Evolutionary conservation across 1,284 basidiomycete species (phyloP).

Genomic region (Calocybe gambosa): DNA sequence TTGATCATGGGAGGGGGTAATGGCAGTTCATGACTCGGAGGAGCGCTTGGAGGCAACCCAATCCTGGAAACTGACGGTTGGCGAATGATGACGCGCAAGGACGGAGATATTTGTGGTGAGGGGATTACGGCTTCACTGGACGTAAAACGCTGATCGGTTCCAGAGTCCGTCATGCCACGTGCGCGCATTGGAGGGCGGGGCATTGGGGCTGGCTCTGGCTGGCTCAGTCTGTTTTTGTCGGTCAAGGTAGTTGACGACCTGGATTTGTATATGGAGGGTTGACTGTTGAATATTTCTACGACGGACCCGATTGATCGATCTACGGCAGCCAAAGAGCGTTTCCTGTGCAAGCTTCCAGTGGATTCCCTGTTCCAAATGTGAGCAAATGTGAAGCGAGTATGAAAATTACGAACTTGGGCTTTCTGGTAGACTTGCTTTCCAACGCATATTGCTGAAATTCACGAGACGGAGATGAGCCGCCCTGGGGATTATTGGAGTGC

Average conservation of each 20-base stretch:
- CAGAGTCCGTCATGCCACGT: slow-evolving; percentile 48
- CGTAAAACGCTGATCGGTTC: slow-evolving; percentile 20
- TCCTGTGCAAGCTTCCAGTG: slow-evolving; percentile 17
- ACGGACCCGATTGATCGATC: slow-evolving; percentile 17
- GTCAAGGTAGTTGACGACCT: slow-evolving; percentile 20
- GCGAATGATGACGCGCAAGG: slow-evolving; percentile 27
- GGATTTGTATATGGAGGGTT: slow-evolving; percentile 14
- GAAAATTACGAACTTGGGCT: slow-evolving; percentile 19
- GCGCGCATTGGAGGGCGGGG: slow-evolving; percentile 36
- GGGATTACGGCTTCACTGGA: slow-evolving; percentile 15
- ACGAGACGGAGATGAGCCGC: slow-evolving; percentile 20
- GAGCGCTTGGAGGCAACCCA: slow-evolving; percentile 37
- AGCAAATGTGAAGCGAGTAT: not conserved
- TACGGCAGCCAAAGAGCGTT: slow-evolving; percentile 15
- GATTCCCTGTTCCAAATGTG: slow-evolving; percentile 12
- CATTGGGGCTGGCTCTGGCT: slow-evolving; percentile 22
- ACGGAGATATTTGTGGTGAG: slow-evolving; percentile 8
- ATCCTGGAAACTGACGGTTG: slow-evolving; percentile 35
- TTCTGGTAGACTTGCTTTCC: slow-evolving; percentile 16
- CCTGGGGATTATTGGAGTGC: slow-evolving; percentile 34
- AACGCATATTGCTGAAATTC: slow-evolving; percentile 7
- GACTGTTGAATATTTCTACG: slow-evolving; percentile 17
- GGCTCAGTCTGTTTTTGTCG: slow-evolving; percentile 21
- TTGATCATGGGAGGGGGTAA: slow-evolving; percentile 31
- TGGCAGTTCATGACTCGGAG: slow-evolving; percentile 32